Percentiles rank a stretch among this genome's conserved stretches.
These are phyloP conservation scores for Candida railenensis DNA, from an alignment of 805 yeast species.

Conservation along the genomic window DNA sequence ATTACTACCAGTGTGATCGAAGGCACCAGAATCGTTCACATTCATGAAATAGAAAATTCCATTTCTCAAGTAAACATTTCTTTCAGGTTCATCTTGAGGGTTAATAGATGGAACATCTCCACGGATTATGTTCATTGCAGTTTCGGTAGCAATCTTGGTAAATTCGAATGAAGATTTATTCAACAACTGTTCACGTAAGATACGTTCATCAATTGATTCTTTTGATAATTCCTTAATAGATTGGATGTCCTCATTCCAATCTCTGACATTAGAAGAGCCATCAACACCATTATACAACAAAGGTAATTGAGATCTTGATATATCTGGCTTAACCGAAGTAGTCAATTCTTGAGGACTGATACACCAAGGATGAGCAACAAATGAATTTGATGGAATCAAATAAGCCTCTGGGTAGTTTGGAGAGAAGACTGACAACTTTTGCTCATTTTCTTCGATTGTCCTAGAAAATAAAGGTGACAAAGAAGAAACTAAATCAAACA, in stretches of 20 bases:
- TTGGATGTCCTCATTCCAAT: conserved; percentile 92
- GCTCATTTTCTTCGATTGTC: conserved; percentile 53
- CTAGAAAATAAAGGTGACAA: conserved; percentile 63
- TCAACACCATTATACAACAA: conserved; percentile 56
- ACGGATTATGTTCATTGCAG: conserved; percentile 72
- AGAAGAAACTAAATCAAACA: conserved; percentile 59
- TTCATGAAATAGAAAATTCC: conserved; percentile 87
- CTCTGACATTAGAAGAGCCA: conserved; percentile 59
- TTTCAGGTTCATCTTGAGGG: conserved; percentile 63
- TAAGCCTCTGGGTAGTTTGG: conserved; percentile 52
- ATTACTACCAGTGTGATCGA: conserved; percentile 69
- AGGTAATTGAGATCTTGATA: conserved; percentile 58
- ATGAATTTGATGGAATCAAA: conserved; percentile 59
- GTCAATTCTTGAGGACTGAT: conserved; percentile 27
- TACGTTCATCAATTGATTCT: conserved; percentile 58
- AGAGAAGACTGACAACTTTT: conserved; percentile 31
- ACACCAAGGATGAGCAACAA: conserved; percentile 77
- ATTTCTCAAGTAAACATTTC: conserved; percentile 71
- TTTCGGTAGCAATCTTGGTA: conserved; percentile 69
- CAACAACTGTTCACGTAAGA: conserved; percentile 72
- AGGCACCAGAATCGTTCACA: conserved; percentile 60
- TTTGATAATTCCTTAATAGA: conserved; percentile 71
- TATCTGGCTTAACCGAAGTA: conserved; percentile 45
- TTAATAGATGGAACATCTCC: conserved; percentile 79
- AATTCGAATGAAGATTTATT: conserved; percentile 75